Base-by-base conservation (phyloP, 352 stramenopile species). In the Globisporangium cystogenes region DNA sequence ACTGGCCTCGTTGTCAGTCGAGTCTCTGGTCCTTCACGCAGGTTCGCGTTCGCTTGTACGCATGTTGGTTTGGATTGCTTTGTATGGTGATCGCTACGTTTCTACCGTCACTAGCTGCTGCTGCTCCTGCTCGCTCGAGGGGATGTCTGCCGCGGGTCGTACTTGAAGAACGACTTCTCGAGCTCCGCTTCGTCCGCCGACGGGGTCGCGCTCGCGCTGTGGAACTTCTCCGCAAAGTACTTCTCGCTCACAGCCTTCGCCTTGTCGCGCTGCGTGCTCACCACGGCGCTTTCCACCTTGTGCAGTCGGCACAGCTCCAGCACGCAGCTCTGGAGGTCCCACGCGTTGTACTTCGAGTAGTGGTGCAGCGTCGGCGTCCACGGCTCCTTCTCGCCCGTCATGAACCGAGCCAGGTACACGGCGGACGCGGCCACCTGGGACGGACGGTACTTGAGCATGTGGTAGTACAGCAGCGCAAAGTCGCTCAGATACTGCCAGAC, bases 341-440 rank as follows among this genome's bases (percentile, higher is more conserved):
- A 67, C 26, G 77, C 64, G 49, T 86, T 93, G 63, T 86, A 93
- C 70, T 76, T 66, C 20, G 77, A 82, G 36, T 86, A 76, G 51
- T 93, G 82, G 53, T 93, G 80, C 18, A 93, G 62, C 49, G 80
- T 93, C n/a, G 82, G 82, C 7, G 72, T 90, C 82, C 82, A 90
- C 5, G 76, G 53, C 40, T 87, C 67, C 20, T 65, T 59, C 57
- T 87, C 78, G 23, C 65, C 67, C 10, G 74, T 87, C 62, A 84
- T 85, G 35, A 93, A 37, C 31, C 77, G 79, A 48, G 73, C 73
- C 42, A 93, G 72, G 60, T 90, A 93, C 41, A 91, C 73, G 26
- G 78, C 76, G 48, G 82, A 79, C 15, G 82, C 77, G 23, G 81
- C 80, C n/a, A 93, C 51, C 41, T 75, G 63, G 1, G 82, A 93